These are phyloP conservation scores for Halenospora varia DNA, from an alignment of 495 filamentous ascomycete species.

Conservation along the genomic window DNA sequence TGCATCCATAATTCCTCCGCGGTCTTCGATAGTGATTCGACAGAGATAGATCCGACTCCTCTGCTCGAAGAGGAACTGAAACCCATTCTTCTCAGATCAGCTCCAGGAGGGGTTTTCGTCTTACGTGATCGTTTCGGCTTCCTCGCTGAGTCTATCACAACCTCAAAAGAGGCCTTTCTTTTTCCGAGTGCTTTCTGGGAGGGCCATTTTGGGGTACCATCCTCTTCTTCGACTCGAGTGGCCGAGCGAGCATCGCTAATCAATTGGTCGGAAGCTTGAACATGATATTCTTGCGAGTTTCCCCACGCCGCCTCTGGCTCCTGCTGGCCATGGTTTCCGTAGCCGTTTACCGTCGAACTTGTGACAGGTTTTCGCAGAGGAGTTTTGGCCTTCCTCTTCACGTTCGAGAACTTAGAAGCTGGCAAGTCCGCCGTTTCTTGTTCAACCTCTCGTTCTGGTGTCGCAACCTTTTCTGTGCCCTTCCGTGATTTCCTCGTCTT, in stretches of 20 bases:
- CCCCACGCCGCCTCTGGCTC: neutral
- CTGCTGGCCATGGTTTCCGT: neutral
- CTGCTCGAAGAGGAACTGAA: neutral
- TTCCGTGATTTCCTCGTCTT: neutral
- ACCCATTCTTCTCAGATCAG: neutral
- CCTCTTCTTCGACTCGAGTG: neutral
- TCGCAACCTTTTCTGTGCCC: neutral
- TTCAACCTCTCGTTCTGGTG: neutral
- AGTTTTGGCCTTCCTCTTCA: neutral
- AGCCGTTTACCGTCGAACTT: neutral
- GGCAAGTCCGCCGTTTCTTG: neutral
- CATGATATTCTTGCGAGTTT: neutral
- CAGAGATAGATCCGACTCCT: neutral
- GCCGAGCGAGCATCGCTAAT: neutral
- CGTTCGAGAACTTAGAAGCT: neutral
- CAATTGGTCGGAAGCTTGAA: neutral
- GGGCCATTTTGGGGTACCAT: conserved; percentile 4
- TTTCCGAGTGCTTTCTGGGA: conserved; percentile 22
- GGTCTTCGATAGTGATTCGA: neutral
- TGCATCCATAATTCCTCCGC: neutral
- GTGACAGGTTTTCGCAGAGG: neutral
- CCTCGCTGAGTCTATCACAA: neutral
- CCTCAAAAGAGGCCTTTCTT: conserved; percentile 15
- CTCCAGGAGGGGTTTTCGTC: conserved; percentile 3
- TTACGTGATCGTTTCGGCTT: conserved; percentile 7